Evolutionary conservation across 441 rosid species (phyloP).

Genomic region (Gossypium trilobum): DNA sequence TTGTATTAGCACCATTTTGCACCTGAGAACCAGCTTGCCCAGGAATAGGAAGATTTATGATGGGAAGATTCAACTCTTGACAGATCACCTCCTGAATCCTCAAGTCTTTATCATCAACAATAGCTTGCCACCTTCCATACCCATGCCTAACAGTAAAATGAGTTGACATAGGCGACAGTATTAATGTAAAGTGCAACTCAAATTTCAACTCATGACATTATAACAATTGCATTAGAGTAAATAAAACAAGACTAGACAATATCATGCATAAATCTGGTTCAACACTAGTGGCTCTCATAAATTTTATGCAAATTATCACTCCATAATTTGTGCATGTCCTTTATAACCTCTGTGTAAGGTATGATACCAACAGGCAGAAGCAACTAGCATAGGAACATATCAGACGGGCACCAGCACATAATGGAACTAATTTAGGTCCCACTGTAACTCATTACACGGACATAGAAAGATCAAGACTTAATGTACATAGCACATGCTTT

Average conservation of each 20-base stretch:
- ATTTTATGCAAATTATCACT: not conserved
- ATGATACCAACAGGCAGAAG: not conserved
- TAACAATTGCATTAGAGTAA: not conserved
- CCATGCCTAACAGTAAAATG: conserved; percentile 62
- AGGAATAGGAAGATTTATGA: conserved; percentile 48
- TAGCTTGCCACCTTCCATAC: conserved; percentile 98
- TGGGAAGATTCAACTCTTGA: conserved; percentile 75
- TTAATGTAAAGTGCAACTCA: not conserved
- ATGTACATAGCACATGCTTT: not conserved
- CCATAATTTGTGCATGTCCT: not conserved
- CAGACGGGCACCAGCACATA: not conserved
- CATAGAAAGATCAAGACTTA: not conserved
- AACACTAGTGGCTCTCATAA: not conserved
- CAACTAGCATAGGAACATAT: not conserved
- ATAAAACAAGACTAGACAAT: not conserved
- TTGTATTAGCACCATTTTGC: conserved; percentile 48
- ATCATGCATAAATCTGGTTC: not conserved
- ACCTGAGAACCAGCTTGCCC: conserved; percentile 60
- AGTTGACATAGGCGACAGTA: not conserved
- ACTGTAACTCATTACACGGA: not conserved
- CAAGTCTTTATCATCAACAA: conserved; percentile 86
- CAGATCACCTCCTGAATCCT: conserved; percentile 79
- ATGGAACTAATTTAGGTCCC: not conserved
- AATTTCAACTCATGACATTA: not conserved
- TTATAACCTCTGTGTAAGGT: not conserved